Evolutionary conservation across 2,329 filamentous ascomycete genomes (phyloP).

Genomic region (Penicillium sp.): DNA sequence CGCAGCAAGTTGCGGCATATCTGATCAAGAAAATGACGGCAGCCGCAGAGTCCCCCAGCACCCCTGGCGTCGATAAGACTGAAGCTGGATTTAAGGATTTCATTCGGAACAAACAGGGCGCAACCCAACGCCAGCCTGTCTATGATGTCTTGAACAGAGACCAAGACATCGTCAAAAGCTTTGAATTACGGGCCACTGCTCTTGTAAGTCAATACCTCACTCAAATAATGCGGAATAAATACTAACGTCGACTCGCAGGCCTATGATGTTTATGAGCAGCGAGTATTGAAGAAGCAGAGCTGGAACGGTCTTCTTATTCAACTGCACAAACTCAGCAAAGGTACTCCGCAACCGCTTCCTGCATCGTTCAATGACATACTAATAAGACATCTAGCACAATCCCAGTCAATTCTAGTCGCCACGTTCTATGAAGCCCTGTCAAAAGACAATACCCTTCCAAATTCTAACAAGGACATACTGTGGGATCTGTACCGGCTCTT

Average conservation of each 20-base stretch:
- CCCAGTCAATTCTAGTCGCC: slow-evolving; percentile 49
- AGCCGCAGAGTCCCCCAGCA: slow-evolving; percentile 21
- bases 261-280: slow-evolving; percentile 43
- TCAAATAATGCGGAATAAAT: not conserved
- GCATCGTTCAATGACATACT: not conserved
- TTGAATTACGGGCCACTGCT: slow-evolving; percentile 13
- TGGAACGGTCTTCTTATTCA: slow-evolving; percentile 47
- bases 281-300: slow-evolving; percentile 46
- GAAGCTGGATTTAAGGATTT: slow-evolving; percentile 19
- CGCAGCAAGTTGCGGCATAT: slow-evolving; percentile 47
- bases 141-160: slow-evolving; percentile 10
- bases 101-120: slow-evolving; percentile 1
- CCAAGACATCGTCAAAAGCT: slow-evolving; percentile 13
- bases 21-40: slow-evolving; percentile 54
- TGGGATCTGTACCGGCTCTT: slow-evolving; percentile 49
- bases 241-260: slow-evolving; percentile 14
- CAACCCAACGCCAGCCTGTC: not conserved
- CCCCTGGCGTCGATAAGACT: slow-evolving; percentile 8
- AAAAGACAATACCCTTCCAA: slow-evolving; percentile 24
- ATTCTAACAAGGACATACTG: slow-evolving; percentile 34
- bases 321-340: slow-evolving; percentile 32
- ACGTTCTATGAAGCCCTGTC: slow-evolving; percentile 47
- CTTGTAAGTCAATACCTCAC: slow-evolving; percentile 2
- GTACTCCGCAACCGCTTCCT: slow-evolving; percentile 1
- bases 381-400: slow-evolving; percentile 38